Conservation (phyloP, 2,329 filamentous ascomycete genomes). For the Cercospora sojina region DNA sequence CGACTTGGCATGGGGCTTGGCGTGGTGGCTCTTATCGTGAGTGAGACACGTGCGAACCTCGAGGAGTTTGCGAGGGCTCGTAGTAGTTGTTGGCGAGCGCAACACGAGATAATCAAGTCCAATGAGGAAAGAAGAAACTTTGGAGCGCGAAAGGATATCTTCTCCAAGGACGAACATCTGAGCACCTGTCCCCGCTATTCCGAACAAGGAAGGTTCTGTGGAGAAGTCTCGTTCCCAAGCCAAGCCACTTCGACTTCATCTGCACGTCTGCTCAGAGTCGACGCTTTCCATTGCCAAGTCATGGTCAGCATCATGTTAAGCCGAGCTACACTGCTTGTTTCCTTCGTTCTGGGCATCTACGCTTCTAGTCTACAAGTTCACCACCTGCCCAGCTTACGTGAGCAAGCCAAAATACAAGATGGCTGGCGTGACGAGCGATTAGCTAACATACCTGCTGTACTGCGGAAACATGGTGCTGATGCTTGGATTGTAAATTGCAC, state of each 20-base stretch:
- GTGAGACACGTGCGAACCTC: not conserved
- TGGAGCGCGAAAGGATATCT: too few relatives aligned
- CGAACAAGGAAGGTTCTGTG: not conserved
- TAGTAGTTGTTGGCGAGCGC: too few relatives aligned
- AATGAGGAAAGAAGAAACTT: too few relatives aligned
- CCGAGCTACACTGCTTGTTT: not conserved
- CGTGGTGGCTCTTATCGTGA: not conserved
- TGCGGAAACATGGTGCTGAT: conserved; percentile 24
- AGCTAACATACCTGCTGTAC: conserved; percentile 21
- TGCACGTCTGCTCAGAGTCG: not conserved
- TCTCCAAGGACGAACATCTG: too few relatives aligned
- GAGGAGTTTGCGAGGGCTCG: not conserved
- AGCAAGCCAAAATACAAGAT: conserved; percentile 26
- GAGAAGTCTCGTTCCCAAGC: not conserved
- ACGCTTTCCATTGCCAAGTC: not conserved
- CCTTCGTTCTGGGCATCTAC: not conserved
- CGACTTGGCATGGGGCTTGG: not conserved
- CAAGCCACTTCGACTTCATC: not conserved
- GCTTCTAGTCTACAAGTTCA: conserved; percentile 7
- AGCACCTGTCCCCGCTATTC: not conserved
- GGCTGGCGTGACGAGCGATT: conserved; percentile 24
- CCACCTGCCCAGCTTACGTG: conserved; percentile 18
- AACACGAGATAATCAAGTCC: too few relatives aligned
- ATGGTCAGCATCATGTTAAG: not conserved
- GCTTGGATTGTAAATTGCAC: conserved; percentile 23